Evolutionary conservation across 768 basidiomycete genomes (phyloP).

Genomic region (Lentinula lateritia): DNA sequence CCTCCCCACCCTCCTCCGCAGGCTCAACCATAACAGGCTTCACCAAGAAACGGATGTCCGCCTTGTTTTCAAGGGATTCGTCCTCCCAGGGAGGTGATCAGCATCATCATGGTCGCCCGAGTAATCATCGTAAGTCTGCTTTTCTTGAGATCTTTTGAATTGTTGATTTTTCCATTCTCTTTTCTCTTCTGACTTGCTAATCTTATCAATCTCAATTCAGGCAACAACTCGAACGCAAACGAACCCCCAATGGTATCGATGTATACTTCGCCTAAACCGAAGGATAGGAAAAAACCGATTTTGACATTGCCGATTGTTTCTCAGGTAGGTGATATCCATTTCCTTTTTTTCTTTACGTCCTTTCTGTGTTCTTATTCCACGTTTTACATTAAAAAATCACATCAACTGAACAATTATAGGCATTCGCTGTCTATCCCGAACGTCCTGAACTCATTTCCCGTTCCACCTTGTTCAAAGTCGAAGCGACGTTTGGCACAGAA

Average conservation of each 20-base stretch:
- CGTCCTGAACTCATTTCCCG: slow-evolving; percentile 85
- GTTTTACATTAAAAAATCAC: not conserved
- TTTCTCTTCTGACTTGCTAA: too few species aligned
- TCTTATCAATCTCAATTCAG: too few species aligned
- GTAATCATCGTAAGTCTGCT: too few species aligned
- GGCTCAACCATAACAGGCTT: slow-evolving; percentile 8
- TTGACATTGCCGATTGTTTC: slow-evolving; percentile 65
- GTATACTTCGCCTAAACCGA: slow-evolving; percentile 58
- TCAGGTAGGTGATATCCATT: not conserved
- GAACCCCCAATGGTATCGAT: slow-evolving; percentile 45
- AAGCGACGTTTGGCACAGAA: slow-evolving; percentile 75
- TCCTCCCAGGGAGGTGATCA: slow-evolving; percentile 18
- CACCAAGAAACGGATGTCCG: slow-evolving; percentile 54
- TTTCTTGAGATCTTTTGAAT: too few species aligned
- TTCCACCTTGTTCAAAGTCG: slow-evolving; percentile 89
- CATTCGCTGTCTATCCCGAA: slow-evolving; percentile 94
- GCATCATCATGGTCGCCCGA: slow-evolving; percentile 3
- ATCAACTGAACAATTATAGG: slow-evolving; percentile 37
- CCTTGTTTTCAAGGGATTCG: slow-evolving; percentile 53
- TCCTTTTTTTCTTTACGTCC: not conserved
- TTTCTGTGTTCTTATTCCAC: not conserved
- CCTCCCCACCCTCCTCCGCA: slow-evolving; percentile 10
- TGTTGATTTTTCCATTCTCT: too few species aligned
- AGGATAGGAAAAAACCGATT: slow-evolving; percentile 68
- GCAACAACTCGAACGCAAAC: slow-evolving; percentile 16